These are phyloP conservation scores for Fusarium verticillioides DNA, from an alignment of 2,329 filamentous ascomycete genomes.

Conservation along the genomic window DNA sequence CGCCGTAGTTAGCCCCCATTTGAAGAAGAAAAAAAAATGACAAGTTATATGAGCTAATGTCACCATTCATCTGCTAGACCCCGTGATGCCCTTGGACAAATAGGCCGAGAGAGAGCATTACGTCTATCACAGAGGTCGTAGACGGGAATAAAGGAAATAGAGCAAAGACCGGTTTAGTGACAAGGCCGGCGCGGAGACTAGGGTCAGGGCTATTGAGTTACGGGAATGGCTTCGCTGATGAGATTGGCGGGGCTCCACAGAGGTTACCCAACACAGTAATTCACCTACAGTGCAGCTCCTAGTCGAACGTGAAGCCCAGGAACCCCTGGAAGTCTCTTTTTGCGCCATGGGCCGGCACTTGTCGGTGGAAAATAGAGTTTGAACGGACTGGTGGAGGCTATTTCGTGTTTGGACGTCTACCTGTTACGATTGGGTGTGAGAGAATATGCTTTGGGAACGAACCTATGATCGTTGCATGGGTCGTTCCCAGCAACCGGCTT, in stretches of 20 bases:
- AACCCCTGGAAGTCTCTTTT: neutral
- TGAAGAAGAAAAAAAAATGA: neutral
- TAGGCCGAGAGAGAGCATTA: neutral
- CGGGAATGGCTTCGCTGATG: slow-evolving; percentile 1
- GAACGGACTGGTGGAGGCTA: neutral
- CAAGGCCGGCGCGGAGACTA: neutral
- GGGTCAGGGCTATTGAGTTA: neutral
- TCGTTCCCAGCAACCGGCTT: neutral
- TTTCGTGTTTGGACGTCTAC: neutral
- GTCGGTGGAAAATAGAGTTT: slow-evolving; percentile 17
- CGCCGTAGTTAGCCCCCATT: neutral
- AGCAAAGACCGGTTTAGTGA: neutral
- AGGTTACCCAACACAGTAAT: neutral
- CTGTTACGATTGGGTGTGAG: neutral
- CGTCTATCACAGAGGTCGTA: neutral
- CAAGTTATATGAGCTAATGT: slow-evolving; percentile 1
- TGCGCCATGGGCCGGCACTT: neutral
- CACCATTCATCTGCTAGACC: neutral
- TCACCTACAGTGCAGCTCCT: neutral
- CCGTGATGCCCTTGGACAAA: neutral
- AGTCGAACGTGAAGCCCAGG: neutral
- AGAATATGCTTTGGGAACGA: neutral
- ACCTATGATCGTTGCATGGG: neutral
- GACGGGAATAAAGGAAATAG: neutral
- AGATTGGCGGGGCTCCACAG: neutral